These are phyloP conservation scores for Carex cristatella DNA, from an alignment of 176 grass and related monocot genomes.

Conservation along the genomic window DNA sequence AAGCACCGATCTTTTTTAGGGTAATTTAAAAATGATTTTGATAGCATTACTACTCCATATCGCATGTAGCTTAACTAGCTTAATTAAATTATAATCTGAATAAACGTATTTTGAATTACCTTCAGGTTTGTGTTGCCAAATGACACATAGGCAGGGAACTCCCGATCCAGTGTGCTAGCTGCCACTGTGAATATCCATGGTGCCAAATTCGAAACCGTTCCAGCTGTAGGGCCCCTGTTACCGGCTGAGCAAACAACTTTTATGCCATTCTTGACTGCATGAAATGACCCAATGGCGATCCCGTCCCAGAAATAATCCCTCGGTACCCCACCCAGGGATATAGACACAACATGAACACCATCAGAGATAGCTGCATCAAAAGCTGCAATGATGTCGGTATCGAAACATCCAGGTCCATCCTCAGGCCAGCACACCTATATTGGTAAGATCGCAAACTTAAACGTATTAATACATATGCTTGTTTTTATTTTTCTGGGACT, in stretches of 20 bases:
- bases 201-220: constrained; percentile 41
- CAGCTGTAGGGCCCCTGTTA: constrained; percentile 36
- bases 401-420: constrained; percentile 33
- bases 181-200: constrained; percentile 79
- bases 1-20: too few species aligned
- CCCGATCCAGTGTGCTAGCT: constrained; percentile 49
- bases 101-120: not conserved
- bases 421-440: constrained; percentile 40
- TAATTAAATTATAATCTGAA: not conserved
- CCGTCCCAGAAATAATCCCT: constrained; percentile 22
- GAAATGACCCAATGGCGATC: constrained; percentile 53
- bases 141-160: constrained; percentile 35
- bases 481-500: too few species aligned
- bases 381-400: constrained; percentile 33
- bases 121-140: constrained; percentile 31
- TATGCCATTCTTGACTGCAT: constrained; percentile 53
- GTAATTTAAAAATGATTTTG: too few species aligned
- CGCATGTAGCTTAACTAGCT: not conserved
- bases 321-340: constrained; percentile 48
- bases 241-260: constrained; percentile 58
- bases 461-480: too few species aligned
- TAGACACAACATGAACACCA: constrained; percentile 59
- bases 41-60: too few species aligned
- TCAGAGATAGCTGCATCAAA: constrained; percentile 43
- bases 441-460: too few species aligned